phyloP scores from a whole-genome alignment of 2,329 filamentous ascomycete genomes.

The Pseudonectria foliicola region DNA sequence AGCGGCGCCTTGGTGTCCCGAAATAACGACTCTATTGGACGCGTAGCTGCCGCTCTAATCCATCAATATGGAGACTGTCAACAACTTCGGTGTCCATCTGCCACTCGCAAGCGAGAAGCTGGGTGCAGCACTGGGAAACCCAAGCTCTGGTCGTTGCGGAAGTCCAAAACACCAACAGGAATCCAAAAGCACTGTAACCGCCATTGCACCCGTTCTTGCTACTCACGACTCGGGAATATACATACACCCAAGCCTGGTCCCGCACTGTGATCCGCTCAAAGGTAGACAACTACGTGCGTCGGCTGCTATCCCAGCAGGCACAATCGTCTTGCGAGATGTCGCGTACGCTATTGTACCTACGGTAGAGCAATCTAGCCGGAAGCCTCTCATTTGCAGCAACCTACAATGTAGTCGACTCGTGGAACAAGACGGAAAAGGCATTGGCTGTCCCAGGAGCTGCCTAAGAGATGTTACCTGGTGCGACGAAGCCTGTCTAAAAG shows the following conservation, averaged over 20 bases:
- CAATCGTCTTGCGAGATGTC: constrained; percentile 19
- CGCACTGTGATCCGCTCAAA: constrained; percentile 18
- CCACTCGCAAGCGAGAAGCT: too few species aligned
- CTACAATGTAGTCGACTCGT: constrained; percentile 17
- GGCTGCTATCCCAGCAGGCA: constrained; percentile 16
- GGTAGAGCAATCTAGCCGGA: constrained; percentile 8
- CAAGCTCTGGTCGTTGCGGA: too few species aligned
- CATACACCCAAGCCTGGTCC: constrained; percentile 15
- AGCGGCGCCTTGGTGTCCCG: too few species aligned
- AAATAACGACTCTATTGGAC: too few species aligned
- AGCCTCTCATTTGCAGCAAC: constrained; percentile 22
- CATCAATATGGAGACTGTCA: too few species aligned
- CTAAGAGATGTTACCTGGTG: constrained; percentile 22
- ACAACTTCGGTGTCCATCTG: too few species aligned
- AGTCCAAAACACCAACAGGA: too few species aligned
- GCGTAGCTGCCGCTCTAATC: too few species aligned
- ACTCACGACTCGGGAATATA: constrained; percentile 14
- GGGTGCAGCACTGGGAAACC: too few species aligned
- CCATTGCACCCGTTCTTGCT: too few species aligned
- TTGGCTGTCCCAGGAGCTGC: constrained; percentile 15
- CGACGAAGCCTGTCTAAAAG: constrained; percentile 12
- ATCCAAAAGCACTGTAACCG: too few species aligned
- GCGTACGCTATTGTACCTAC: constrained; percentile 23
- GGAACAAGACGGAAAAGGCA: constrained; percentile 3
- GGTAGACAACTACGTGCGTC: constrained; percentile 20